These are phyloP conservation scores for Litchi chinensis DNA, from an alignment of 345 rosid genomes.

Conservation along the genomic window DNA sequence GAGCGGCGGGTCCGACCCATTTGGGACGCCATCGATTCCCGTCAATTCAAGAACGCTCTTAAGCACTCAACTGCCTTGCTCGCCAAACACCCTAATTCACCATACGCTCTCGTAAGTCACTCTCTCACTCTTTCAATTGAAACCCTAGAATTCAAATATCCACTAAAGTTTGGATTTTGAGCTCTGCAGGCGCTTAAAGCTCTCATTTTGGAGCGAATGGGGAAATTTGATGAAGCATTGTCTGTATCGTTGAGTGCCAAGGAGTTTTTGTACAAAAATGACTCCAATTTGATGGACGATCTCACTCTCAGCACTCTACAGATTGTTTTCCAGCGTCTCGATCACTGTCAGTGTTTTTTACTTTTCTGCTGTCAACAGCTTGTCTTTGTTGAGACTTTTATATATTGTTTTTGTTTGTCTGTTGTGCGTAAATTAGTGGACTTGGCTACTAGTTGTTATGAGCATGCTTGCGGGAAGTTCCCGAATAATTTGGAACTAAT, in stretches of 20 bases:
- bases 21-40: conserved; percentile 98
- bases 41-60: conserved; percentile 95
- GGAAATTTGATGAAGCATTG: conserved; percentile 77
- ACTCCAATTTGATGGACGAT: conserved; percentile 83
- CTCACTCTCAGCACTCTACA: conserved; percentile 95
- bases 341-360: conserved; percentile 67
- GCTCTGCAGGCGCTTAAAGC: conserved; percentile 77
- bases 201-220: conserved; percentile 82
- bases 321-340: conserved; percentile 91
- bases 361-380: not conserved
- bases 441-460: conserved; percentile 91
- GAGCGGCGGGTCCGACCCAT: conserved; percentile 97
- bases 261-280: conserved; percentile 70
- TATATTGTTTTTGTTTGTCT: not conserved
- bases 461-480: conserved; percentile 76
- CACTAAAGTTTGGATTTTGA: not conserved
- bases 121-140: not conserved
- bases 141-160: no score
- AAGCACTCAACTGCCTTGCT: conserved; percentile 74
- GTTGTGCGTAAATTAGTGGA: conserved; percentile 61
- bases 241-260: conserved; percentile 70
- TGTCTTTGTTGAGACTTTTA: not conserved
- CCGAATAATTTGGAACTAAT: conserved; percentile 82
- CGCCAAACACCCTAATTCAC: conserved; percentile 79
- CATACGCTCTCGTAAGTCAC: conserved; percentile 78